Evolutionary conservation across 768 basidiomycete species (phyloP).

Genomic region (Gymnopilus dilepis): DNA sequence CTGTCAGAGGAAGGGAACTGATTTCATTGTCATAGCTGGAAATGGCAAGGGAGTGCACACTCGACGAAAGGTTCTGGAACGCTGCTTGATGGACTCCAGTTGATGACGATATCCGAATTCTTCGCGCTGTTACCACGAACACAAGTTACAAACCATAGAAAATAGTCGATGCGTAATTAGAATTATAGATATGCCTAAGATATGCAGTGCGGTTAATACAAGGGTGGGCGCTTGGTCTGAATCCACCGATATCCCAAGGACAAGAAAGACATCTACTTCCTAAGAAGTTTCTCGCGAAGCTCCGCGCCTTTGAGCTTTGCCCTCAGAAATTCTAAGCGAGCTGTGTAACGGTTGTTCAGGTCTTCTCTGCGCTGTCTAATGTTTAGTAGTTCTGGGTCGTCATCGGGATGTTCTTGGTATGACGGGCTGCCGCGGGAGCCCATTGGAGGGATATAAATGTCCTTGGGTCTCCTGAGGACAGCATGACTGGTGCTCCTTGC

Average conservation of each 20-base stretch:
- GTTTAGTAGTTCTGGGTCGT: slow-evolving; percentile 52
- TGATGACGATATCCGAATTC: background rate
- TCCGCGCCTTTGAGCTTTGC: slow-evolving; percentile 81
- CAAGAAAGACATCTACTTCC: slow-evolving; percentile 31
- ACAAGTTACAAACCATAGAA: background rate
- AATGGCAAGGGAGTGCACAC: slow-evolving; percentile 46
- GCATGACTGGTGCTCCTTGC: slow-evolving; percentile 49
- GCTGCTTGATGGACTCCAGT: background rate
- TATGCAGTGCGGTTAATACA: slow-evolving; percentile 3
- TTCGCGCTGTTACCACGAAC: too few species aligned
- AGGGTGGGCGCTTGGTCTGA: background rate
- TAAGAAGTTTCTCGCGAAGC: slow-evolving; percentile 55
- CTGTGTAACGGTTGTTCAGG: slow-evolving; percentile 69
- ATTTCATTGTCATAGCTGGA: slow-evolving; percentile 34
- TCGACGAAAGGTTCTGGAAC: slow-evolving; percentile 34
- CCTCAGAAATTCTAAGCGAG: slow-evolving; percentile 73
- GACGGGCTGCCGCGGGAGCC: slow-evolving; percentile 24
- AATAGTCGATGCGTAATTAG: slow-evolving; percentile 4
- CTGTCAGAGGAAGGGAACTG: background rate
- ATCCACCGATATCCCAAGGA: background rate
- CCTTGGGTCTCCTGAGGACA: slow-evolving; percentile 35
- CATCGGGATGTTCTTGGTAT: slow-evolving; percentile 23
- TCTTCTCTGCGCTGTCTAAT: slow-evolving; percentile 69
- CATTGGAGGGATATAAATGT: slow-evolving; percentile 20
- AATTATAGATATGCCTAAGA: slow-evolving; percentile 3